These are phyloP conservation scores for Ceratocystiopsis minuta DNA, from an alignment of 2,329 filamentous ascomycete species.

Conservation along the genomic window DNA sequence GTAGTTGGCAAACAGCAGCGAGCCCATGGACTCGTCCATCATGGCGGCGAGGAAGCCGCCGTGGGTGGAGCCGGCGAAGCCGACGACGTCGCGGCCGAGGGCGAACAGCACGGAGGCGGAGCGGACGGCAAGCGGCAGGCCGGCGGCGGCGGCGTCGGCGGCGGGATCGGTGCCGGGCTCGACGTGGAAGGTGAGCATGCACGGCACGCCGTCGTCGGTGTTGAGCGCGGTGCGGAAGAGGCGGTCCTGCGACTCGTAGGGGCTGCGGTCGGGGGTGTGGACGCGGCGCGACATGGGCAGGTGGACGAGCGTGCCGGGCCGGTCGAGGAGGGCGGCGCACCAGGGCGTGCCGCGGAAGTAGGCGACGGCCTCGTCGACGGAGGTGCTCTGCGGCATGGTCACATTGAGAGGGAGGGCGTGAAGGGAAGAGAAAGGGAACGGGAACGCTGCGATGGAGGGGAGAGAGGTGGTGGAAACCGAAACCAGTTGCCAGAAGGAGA, in stretches of 20 bases:
- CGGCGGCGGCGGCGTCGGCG: neutral
- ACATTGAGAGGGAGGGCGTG: neutral
- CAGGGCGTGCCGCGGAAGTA: conserved; percentile 5
- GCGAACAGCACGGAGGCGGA: conserved; percentile 10
- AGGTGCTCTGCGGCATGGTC: conserved; percentile 1
- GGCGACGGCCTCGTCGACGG: conserved; percentile 3
- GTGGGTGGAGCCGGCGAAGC: conserved; percentile 13
- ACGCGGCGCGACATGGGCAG: neutral
- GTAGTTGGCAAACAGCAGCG: conserved; percentile 11
- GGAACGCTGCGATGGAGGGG: no score
- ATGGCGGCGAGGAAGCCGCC: conserved; percentile 12
- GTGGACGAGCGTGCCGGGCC: neutral
- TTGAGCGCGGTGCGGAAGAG: conserved; percentile 5
- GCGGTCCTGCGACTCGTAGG: conserved; percentile 4
- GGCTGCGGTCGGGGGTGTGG: neutral
- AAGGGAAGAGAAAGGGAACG: no score
- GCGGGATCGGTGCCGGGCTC: conserved; percentile 1
- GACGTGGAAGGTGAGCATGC: conserved; percentile 10
- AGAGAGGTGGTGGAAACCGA: no score
- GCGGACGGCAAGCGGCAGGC: conserved; percentile 5
- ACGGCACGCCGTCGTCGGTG: conserved; percentile 9
- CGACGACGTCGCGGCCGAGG: conserved; percentile 10
- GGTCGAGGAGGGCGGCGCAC: conserved; percentile 5
- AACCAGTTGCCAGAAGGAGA: no score
- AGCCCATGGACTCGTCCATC: conserved; percentile 15